Percentiles rank a stretch among this genome's conserved stretches.
phyloP scores from a whole-genome alignment of 441 rosid genomes.

The Macaranga tanarius region DNA sequence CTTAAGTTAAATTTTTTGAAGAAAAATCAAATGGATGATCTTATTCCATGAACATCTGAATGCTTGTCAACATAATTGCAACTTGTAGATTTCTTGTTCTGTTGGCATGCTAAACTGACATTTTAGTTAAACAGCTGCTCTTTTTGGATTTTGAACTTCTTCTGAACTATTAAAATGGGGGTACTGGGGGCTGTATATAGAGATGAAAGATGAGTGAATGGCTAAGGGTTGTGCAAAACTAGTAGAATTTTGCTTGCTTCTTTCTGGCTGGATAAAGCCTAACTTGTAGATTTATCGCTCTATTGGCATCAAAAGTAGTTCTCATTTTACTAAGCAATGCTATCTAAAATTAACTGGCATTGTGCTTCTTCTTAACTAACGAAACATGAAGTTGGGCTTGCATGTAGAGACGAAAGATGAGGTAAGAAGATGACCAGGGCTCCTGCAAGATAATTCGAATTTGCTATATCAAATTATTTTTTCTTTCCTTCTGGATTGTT shows the following conservation, averaged over 20 bases:
- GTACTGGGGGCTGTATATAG: too few relatives aligned
- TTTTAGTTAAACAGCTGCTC: too few relatives aligned
- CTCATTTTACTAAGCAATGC: background rate
- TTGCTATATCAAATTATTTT: background rate
- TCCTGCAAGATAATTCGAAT: background rate
- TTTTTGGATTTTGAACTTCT: too few relatives aligned
- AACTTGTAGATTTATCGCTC: background rate
- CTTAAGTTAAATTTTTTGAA: too few relatives aligned
- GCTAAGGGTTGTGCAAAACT: too few relatives aligned
- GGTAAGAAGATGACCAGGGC: background rate
- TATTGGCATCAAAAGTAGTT: background rate
- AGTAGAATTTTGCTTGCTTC: too few relatives aligned
- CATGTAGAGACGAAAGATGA: background rate
- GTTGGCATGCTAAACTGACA: too few relatives aligned
- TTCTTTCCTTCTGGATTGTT: slow-evolving; percentile 3
- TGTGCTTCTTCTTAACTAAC: background rate
- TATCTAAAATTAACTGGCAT: background rate
- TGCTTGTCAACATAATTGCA: background rate
- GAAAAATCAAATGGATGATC: too few relatives aligned
- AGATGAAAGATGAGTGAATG: too few relatives aligned
- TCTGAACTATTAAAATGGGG: too few relatives aligned
- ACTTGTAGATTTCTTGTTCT: background rate
- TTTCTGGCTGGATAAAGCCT: too few relatives aligned
- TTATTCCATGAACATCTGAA: background rate
- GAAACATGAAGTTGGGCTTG: background rate